Conservation (phyloP, 257 asterid species). For the Leonotis leonurus region DNA sequence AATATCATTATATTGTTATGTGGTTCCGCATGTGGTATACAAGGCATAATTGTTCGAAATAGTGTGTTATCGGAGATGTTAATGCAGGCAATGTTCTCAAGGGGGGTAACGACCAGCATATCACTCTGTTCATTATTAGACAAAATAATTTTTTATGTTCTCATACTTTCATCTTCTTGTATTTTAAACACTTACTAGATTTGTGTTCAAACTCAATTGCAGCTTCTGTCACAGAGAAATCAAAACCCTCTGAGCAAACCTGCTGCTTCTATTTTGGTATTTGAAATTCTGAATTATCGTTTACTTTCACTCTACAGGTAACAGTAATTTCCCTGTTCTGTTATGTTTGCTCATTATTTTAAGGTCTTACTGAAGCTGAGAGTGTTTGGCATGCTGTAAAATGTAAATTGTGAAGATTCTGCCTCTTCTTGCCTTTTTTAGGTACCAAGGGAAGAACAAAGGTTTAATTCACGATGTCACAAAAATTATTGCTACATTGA, state of each 20-base stretch:
- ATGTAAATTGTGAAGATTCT: slow-evolving; percentile 5
- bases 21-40: slow-evolving; percentile 1
- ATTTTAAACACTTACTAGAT: slow-evolving; percentile 15
- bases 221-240: slow-evolving; percentile 85
- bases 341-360: slow-evolving; percentile 9
- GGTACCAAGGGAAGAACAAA: slow-evolving; percentile 98
- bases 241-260: slow-evolving; percentile 68
- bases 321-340: not conserved
- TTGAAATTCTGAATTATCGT: slow-evolving; percentile 92
- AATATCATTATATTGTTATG: not conserved
- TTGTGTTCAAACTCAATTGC: slow-evolving; percentile 27
- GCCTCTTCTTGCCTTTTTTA: slow-evolving; percentile 24
- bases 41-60: not conserved
- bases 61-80: not conserved
- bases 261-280: slow-evolving; percentile 73
- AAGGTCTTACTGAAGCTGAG: slow-evolving; percentile 1
- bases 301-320: slow-evolving; percentile 93
- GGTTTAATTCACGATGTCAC: slow-evolving; percentile 82
- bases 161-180: not conserved
- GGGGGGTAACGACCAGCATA: not conserved
- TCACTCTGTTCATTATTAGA: not conserved
- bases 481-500: slow-evolving; percentile 74
- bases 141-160: not conserved
- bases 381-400: slow-evolving; percentile 7
- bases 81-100: not conserved